Conservation (phyloP, 208 protist genomes). For the Trypanosomatidae sp. region DNA sequence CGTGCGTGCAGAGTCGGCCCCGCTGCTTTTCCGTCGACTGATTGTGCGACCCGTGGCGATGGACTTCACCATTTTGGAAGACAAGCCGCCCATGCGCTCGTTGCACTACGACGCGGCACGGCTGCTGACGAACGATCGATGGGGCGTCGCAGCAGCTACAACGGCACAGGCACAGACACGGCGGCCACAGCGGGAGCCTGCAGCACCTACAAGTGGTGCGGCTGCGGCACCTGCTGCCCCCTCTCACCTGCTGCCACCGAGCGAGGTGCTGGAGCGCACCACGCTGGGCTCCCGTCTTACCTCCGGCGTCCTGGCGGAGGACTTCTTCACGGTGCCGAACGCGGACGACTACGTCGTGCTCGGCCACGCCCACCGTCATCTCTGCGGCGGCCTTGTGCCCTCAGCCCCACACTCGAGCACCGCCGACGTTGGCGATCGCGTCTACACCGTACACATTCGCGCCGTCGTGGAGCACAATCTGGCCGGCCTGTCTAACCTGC, state of each 20-base stretch:
- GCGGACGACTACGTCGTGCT: slow-evolving; percentile 72
- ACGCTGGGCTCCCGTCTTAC: slow-evolving; percentile 63
- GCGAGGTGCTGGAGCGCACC: slow-evolving; percentile 49
- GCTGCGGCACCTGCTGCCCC: neutral
- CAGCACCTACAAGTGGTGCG: neutral
- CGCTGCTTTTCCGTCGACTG: slow-evolving; percentile 77
- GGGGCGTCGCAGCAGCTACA: neutral
- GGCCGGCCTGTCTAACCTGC: slow-evolving; percentile 55
- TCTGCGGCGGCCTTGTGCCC: slow-evolving; percentile 45
- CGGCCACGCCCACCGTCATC: slow-evolving; percentile 58
- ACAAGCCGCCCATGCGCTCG: slow-evolving; percentile 62
- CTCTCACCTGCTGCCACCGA: slow-evolving; percentile 14
- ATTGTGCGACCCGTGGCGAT: slow-evolving; percentile 64
- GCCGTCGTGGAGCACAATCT: slow-evolving; percentile 61
- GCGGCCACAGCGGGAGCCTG: neutral
- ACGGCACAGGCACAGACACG: slow-evolving; percentile 1
- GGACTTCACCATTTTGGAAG: slow-evolving; percentile 69
- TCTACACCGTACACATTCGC: slow-evolving; percentile 75
- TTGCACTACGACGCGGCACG: slow-evolving; percentile 76
- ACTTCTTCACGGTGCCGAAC: slow-evolving; percentile 65
- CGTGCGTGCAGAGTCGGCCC: slow-evolving; percentile 46
- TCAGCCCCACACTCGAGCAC: slow-evolving; percentile 45
- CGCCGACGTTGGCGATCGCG: slow-evolving; percentile 51
- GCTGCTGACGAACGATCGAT: slow-evolving; percentile 68
- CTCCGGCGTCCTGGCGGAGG: slow-evolving; percentile 54